phyloP scores from a whole-genome alignment of 805 yeast genomes.

The Metschnikowia arizonensis region DNA sequence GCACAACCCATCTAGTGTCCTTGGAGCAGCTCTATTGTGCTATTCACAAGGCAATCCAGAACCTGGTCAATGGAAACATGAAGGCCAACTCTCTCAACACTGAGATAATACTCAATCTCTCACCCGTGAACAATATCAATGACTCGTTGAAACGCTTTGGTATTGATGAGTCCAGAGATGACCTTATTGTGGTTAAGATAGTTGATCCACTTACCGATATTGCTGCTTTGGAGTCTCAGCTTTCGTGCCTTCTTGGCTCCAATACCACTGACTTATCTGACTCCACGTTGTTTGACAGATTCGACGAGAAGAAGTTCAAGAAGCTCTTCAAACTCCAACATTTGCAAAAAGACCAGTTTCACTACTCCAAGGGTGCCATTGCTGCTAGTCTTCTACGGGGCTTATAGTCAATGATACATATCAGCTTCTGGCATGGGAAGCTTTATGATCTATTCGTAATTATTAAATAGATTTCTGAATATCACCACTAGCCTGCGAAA shows the following conservation, averaged over 20 bases:
- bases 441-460: too few species aligned
- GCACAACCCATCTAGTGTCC: constrained; percentile 54
- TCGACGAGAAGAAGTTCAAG: constrained; percentile 29
- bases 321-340: constrained; percentile 37
- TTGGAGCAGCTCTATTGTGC: constrained; percentile 60
- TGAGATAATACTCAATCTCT: constrained; percentile 63
- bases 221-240: constrained; percentile 25
- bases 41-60: constrained; percentile 56
- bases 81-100: constrained; percentile 67
- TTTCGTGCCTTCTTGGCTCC: constrained; percentile 18
- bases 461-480: not conserved
- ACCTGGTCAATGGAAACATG: constrained; percentile 43
- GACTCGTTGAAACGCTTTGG: constrained; percentile 74
- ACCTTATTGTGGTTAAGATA: constrained; percentile 52
- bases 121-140: constrained; percentile 67
- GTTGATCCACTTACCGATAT: constrained; percentile 19
- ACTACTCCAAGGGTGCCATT: constrained; percentile 14
- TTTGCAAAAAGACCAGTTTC: constrained; percentile 8
- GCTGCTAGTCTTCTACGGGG: constrained; percentile 18
- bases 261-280: constrained; percentile 21
- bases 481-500: constrained; percentile 10
- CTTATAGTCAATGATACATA: too few species aligned
- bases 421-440: too few species aligned
- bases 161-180: constrained; percentile 45
- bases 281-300: constrained; percentile 17